Conservation (phyloP, 352 stramenopile genomes). For the Halophytophthora polymorphica region DNA sequence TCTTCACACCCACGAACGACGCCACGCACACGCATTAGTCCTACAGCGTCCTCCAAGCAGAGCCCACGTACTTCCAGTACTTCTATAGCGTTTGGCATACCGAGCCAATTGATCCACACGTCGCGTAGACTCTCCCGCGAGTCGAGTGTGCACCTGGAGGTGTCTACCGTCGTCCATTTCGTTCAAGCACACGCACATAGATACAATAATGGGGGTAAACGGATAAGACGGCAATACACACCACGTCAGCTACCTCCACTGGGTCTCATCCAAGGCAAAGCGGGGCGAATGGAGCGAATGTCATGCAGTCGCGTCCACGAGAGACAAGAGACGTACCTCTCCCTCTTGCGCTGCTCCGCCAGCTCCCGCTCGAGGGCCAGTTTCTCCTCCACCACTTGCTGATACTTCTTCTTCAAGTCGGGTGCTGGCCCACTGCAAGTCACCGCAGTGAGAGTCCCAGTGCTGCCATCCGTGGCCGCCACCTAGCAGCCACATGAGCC, state of each 20-base stretch:
- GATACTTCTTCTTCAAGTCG: conserved; percentile 71
- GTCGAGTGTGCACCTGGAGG: conserved; percentile 57
- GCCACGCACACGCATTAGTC: no score
- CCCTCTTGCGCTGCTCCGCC: conserved; percentile 47
- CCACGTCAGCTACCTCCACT: not conserved
- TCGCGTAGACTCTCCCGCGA: conserved; percentile 64
- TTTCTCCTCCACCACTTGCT: conserved; percentile 56
- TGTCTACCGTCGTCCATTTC: no score
- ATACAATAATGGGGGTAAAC: no score
- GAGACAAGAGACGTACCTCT: conserved; percentile 32
- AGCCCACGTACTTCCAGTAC: no score
- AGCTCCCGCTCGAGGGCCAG: conserved; percentile 56
- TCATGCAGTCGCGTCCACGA: not conserved
- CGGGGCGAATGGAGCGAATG: not conserved
- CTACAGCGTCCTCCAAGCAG: no score
- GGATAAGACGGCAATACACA: no score
- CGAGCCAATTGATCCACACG: conserved; percentile 57
- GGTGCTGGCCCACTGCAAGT: conserved; percentile 7
- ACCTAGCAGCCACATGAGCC: conserved; percentile 3
- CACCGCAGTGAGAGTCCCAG: not conserved
- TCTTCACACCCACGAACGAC: conserved; percentile 15
- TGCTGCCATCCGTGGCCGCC: conserved; percentile 4
- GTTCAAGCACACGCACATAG: no score
- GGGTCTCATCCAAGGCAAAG: not conserved
- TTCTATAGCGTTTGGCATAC: no score